A percentile compares a stretch with the other conserved stretches of the same genome.
phyloP scores from a whole-genome alignment of 805 yeast genomes.

The Starmerella stellata region DNA sequence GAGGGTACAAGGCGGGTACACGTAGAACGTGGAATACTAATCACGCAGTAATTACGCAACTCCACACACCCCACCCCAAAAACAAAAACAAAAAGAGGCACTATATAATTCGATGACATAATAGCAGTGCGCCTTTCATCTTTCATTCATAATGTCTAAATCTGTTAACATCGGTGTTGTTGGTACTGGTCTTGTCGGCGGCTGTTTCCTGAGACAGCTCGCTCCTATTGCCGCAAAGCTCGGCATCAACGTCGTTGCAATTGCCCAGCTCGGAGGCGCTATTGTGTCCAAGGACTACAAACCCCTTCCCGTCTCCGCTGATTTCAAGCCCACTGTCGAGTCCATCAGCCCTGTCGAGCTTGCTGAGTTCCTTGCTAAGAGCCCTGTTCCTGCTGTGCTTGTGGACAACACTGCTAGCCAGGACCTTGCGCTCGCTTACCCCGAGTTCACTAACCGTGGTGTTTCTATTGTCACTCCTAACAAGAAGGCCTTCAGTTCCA shows the following conservation, averaged over 20 bases:
- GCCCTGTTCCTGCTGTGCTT: constrained; percentile 59
- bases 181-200: constrained; percentile 91
- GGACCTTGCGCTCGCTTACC: constrained; percentile 57
- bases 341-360: constrained; percentile 42
- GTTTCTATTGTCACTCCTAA: constrained; percentile 95
- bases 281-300: constrained; percentile 48
- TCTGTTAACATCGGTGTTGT: constrained; percentile 43
- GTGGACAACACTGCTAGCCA: constrained; percentile 90
- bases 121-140: too few species aligned
- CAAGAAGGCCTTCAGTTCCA: constrained; percentile 87
- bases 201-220: constrained; percentile 74
- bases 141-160: not conserved
- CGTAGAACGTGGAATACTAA: too few species aligned
- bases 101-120: too few species aligned
- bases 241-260: constrained; percentile 56
- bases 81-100: too few species aligned
- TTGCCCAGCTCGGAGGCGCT: constrained; percentile 60
- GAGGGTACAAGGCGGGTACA: too few species aligned
- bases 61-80: too few species aligned
- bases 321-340: constrained; percentile 30
- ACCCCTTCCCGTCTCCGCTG: constrained; percentile 54
- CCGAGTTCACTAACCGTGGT: constrained; percentile 53
- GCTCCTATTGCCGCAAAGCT: constrained; percentile 31
- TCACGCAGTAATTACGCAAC: too few species aligned
- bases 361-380: constrained; percentile 41